Conservation (phyloP, 345 rosid genomes). For the Eucalyptus sp. region DNA sequence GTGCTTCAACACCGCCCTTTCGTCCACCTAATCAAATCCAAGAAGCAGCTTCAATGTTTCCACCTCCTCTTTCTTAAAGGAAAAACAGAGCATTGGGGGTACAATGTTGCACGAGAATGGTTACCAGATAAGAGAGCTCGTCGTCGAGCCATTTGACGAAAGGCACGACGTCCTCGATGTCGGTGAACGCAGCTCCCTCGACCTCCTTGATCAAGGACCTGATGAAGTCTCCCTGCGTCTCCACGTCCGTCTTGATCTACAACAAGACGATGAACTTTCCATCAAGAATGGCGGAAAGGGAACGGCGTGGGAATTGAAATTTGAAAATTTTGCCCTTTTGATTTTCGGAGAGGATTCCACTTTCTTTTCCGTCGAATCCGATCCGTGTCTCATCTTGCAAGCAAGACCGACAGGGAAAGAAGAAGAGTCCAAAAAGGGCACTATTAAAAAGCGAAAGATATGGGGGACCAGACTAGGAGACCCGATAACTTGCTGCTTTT, state of each 20-base stretch:
- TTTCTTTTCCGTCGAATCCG: not conserved
- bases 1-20: conserved; percentile 86
- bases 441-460: not conserved
- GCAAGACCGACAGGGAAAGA: not conserved
- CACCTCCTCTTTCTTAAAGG: not conserved
- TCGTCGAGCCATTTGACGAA: conserved; percentile 98
- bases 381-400: not conserved
- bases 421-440: conserved; percentile 1
- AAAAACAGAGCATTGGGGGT: not conserved
- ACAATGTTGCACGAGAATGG: not conserved
- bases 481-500: not conserved
- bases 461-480: not conserved
- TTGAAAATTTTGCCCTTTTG: not conserved
- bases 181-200: conserved; percentile 64
- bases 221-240: conserved; percentile 92
- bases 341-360: not conserved
- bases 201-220: conserved; percentile 82
- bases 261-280: not conserved
- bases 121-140: conserved; percentile 84
- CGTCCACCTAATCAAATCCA: conserved; percentile 48
- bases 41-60: not conserved
- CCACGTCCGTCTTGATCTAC: conserved; percentile 96
- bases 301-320: not conserved
- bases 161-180: conserved; percentile 84
- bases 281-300: not conserved